Evolutionary conservation across 2,329 filamentous ascomycete species (phyloP), one percentile per base, ranked within the genome.

Genomic region (Ceratocystis harringtonii): DNA sequence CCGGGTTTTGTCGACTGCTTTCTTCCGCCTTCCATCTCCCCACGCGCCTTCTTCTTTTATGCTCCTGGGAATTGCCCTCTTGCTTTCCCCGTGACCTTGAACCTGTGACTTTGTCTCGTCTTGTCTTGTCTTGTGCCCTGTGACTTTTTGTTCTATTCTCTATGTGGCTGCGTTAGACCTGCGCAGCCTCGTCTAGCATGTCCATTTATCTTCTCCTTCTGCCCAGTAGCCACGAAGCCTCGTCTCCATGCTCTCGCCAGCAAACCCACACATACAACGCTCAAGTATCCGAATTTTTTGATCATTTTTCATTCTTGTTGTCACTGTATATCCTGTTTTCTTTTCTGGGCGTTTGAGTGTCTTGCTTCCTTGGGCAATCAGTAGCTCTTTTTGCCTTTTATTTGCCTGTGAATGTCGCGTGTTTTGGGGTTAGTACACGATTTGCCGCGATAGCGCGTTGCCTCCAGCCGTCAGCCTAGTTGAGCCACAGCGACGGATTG

Each of bases 271-370:
- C 22, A 52, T 12, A 22, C 48, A 52, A 52, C 48, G 48, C 25
- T 28, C 48, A 52, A 52, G 48, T 52, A 52, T 52, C 48, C 48
- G 19, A 52, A 10, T 52, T 52, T 52, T 52, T 28, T 52, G 19
- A 52, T 52, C 48, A 52, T 52, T 25, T 41, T 62, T 41, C 44
- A 62, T 41, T 17, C 55, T 45, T 45, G 60, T 41, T 41, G 60
- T 36, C 22, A 52, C 48, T 52, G 48, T 52, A 28, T 52, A 15
- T 28, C 55, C 55, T 30, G 55, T 30, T 19, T 60, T 60, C 15
- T 28, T 60, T n/a, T 60, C 22, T 60, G 25, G 55, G 25, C 19
- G 19, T 25, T 32, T 32, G 17, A 25, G 28, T 15, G 55, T 17
- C 36, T 17, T 3, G 60, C 15, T 45, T 41, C 28, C 17, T 50